phyloP scores from a whole-genome alignment of 2,329 filamentous ascomycete species.

The Colletotrichum echinochloae region DNA sequence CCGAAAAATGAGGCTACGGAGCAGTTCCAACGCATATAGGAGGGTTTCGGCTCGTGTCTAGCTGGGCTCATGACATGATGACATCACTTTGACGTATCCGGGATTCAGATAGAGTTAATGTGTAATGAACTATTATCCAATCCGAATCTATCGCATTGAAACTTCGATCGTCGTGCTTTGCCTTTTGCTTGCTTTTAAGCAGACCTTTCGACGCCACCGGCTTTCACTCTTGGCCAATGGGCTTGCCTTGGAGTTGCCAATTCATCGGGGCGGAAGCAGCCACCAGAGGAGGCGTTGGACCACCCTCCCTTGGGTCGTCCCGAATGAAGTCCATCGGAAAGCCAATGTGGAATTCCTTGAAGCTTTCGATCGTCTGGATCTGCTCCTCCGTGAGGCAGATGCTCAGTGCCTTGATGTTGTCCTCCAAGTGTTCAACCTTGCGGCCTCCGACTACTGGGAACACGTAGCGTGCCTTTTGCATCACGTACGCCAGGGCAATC shows the following conservation, averaged over 20 bases:
- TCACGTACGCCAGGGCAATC: conserved; percentile 66
- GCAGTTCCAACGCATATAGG: neutral
- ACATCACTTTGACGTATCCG: neutral
- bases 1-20: neutral
- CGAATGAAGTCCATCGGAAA: conserved; percentile 63
- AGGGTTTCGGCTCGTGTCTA: neutral
- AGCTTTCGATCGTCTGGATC: conserved; percentile 65
- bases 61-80: neutral
- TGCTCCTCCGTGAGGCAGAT: conserved; percentile 64
- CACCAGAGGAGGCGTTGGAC: conserved; percentile 18
- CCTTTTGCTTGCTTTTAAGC: neutral
- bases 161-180: neutral
- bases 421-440: conserved; percentile 63
- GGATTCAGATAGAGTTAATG: neutral
- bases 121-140: neutral
- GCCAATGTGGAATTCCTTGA: conserved; percentile 65
- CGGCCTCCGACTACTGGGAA: conserved; percentile 66
- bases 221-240: conserved; percentile 25
- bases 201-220: neutral
- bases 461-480: conserved; percentile 64
- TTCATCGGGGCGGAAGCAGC: conserved; percentile 33
- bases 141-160: neutral
- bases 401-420: conserved; percentile 67
- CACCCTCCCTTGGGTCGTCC: conserved; percentile 43
- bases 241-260: conserved; percentile 33